These are phyloP conservation scores for Leishmania lainsoni DNA, from an alignment of 208 protist genomes.

Conservation along the genomic window DNA sequence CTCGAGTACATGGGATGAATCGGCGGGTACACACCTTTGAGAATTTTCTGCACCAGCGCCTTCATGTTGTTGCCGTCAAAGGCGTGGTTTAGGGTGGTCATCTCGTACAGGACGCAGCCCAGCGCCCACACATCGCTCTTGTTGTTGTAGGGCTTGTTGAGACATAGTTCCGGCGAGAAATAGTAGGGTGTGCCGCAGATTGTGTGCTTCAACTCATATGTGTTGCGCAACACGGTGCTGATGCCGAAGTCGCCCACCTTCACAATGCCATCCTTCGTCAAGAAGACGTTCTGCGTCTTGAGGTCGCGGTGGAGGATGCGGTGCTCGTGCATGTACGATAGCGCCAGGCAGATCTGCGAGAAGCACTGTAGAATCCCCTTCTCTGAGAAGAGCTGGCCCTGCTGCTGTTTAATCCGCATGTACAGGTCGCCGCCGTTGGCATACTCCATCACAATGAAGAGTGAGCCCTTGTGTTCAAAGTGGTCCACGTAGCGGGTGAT, in stretches of 20 bases:
- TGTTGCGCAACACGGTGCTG: constrained; percentile 91
- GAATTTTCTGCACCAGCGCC: constrained; percentile 88
- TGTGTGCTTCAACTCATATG: constrained; percentile 88
- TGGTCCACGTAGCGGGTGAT: constrained; percentile 92
- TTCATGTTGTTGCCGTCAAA: constrained; percentile 93
- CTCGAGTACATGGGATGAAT: constrained; percentile 77
- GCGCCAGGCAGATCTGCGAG: constrained; percentile 79
- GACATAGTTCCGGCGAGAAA: constrained; percentile 94
- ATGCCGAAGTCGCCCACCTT: constrained; percentile 95
- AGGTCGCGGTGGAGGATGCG: constrained; percentile 91
- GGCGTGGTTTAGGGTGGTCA: constrained; percentile 88
- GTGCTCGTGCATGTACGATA: constrained; percentile 85
- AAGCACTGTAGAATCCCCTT: constrained; percentile 87
- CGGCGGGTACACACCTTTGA: constrained; percentile 85
- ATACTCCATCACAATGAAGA: constrained; percentile 95
- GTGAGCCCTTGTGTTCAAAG: constrained; percentile 74
- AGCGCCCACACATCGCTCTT: constrained; percentile 94
- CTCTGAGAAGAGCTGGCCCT: constrained; percentile 71
- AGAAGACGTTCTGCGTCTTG: constrained; percentile 92
- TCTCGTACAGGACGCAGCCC: constrained; percentile 90
- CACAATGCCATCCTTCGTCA: constrained; percentile 83
- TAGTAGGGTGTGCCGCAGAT: constrained; percentile 96
- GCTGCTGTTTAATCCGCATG: constrained; percentile 80
- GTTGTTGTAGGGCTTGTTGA: constrained; percentile 94
- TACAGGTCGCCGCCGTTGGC: constrained; percentile 90